These are phyloP conservation scores for Tagetes erecta DNA, from an alignment of 129 eudicot genomes.

Conservation along the genomic window DNA sequence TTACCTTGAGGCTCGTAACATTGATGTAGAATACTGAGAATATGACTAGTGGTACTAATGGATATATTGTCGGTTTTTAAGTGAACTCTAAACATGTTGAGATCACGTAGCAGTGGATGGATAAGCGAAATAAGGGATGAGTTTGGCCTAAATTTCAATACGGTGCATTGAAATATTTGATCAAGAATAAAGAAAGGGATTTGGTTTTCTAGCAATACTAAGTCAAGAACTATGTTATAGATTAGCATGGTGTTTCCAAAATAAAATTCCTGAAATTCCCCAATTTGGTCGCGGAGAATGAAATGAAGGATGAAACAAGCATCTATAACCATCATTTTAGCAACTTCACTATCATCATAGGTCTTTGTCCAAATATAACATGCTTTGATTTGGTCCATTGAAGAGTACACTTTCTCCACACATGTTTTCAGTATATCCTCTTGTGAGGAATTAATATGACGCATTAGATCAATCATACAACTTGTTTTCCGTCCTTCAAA, in stretches of 20 bases:
- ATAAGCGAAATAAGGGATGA: background rate
- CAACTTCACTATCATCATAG: background rate
- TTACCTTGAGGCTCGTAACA: background rate
- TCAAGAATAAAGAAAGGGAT: background rate
- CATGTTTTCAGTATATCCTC: background rate
- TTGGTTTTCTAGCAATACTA: slow-evolving; percentile 2
- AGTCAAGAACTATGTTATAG: background rate
- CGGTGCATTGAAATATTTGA: slow-evolving; percentile 14
- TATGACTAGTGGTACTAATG: background rate
- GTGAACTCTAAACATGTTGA: background rate
- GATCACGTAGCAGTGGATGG: background rate
- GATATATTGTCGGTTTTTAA: background rate
- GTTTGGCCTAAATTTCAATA: background rate
- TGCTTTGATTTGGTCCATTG: background rate
- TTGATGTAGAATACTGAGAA: background rate
- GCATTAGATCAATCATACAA: background rate
- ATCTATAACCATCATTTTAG: slow-evolving; percentile 5
- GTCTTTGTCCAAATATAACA: slow-evolving; percentile 5
- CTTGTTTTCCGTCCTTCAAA: background rate
- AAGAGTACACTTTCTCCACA: background rate
- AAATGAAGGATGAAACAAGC: slow-evolving; percentile 2
- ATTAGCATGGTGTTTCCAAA: background rate
- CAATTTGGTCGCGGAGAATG: background rate
- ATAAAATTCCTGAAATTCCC: background rate
- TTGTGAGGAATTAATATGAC: background rate